Percentiles rank a stretch among this genome's conserved stretches.
Evolutionary conservation across 805 yeast genomes (phyloP).

Genomic region (Candida dendrica): DNA sequence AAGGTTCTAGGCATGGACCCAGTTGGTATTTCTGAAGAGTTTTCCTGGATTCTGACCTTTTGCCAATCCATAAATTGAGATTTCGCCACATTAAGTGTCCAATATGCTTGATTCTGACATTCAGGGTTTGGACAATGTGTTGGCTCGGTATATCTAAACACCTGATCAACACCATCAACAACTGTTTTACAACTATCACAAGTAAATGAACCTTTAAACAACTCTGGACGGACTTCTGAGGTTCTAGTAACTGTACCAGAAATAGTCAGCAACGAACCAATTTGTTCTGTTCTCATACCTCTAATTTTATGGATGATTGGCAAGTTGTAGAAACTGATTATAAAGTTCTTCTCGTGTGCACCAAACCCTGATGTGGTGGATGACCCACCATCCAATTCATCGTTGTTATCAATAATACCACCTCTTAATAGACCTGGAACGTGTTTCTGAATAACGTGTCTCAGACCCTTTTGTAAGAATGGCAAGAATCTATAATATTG

Average conservation of each 20-base stretch:
- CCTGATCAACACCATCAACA: conserved; percentile 86
- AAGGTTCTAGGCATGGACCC: conserved; percentile 98
- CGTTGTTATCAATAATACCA: conserved; percentile 26
- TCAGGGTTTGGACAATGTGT: conserved; percentile 82
- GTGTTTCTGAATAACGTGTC: conserved; percentile 61
- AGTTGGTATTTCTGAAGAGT: conserved; percentile 93
- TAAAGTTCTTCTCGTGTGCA: conserved; percentile 69
- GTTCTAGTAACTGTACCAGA: conserved; percentile 96
- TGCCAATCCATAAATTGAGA: conserved; percentile 96
- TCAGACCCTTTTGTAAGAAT: conserved; percentile 67
- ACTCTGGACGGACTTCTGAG: conserved; percentile 92
- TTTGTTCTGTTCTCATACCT: conserved; percentile 82
- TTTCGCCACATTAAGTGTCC: conserved; percentile 79
- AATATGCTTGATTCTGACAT: conserved; percentile 78
- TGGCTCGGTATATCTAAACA: conserved; percentile 91
- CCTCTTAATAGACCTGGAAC: conserved; percentile 65
- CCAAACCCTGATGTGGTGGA: conserved; percentile 38
- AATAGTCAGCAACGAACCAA: conserved; percentile 77
- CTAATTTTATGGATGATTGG: conserved; percentile 80
- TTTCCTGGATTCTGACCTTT: conserved; percentile 89
- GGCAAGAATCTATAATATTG: conserved; percentile 93
- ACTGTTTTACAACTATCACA: conserved; percentile 85
- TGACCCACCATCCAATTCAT: conserved; percentile 25
- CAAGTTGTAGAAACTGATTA: conserved; percentile 80
- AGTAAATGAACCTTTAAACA: conserved; percentile 76